Conservation (phyloP, 1,284 basidiomycete genomes). For the Cystobasidium slooffiae region DNA sequence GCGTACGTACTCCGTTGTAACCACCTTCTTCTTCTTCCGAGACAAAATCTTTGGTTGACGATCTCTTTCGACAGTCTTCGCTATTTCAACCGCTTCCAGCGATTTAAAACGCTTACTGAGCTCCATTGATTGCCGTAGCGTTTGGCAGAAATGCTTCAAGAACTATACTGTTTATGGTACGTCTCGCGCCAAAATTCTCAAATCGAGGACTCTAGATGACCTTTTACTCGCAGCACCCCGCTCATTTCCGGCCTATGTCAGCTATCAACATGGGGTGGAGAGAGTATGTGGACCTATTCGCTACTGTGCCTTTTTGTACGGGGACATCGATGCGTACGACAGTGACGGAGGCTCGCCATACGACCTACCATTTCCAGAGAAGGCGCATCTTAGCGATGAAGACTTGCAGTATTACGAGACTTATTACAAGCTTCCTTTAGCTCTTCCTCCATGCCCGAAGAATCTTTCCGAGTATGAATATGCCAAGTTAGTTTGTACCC, state of each 20-base stretch:
- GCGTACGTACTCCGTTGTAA: neutral
- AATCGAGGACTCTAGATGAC: too few species aligned
- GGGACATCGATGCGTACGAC: neutral
- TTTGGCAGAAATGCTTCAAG: neutral
- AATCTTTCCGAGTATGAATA: neutral
- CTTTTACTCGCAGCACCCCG: too few species aligned
- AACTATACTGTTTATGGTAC: conserved; percentile 1
- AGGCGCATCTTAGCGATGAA: neutral
- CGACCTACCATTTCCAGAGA: too few species aligned
- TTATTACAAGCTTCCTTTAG: neutral
- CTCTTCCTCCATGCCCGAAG: neutral
- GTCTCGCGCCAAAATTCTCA: neutral
- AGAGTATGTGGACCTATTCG: neutral
- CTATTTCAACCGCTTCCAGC: neutral
- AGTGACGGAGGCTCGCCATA: neutral
- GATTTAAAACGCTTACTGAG: neutral
- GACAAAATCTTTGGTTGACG: neutral
- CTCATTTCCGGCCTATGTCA: too few species aligned
- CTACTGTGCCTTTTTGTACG: neutral
- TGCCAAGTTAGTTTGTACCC: neutral
- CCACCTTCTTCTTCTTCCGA: neutral
- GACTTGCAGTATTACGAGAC: neutral
- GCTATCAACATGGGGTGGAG: too few species aligned
- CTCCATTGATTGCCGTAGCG: neutral
- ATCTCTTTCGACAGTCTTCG: neutral